Evolutionary conservation across 2,329 filamentous ascomycete species (phyloP).

Genomic region (Colletotrichum chrysophilum): DNA sequence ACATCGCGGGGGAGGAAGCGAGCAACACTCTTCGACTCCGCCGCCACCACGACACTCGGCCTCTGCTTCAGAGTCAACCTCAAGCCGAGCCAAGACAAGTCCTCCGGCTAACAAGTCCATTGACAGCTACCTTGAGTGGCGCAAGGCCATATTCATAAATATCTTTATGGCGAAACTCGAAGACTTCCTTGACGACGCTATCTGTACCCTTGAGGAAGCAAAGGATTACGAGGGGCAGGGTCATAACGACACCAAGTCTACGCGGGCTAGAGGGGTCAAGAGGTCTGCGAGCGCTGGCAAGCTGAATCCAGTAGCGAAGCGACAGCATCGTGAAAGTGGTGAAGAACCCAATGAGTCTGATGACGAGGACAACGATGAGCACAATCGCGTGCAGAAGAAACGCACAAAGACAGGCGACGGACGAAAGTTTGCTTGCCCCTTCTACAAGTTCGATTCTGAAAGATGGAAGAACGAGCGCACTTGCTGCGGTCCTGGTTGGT

Average conservation of each 20-base stretch:
- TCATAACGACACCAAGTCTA: background rate
- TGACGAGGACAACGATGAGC: background rate
- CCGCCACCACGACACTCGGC: background rate
- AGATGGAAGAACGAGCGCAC: conserved; percentile 34
- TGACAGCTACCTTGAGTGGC: background rate
- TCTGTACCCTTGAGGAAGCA: background rate
- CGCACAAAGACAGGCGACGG: background rate
- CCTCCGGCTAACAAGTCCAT: background rate
- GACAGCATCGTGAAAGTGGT: background rate
- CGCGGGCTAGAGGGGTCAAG: background rate
- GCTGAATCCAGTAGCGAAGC: background rate
- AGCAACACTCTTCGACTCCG: background rate
- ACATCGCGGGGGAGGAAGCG: background rate
- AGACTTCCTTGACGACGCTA: conserved; percentile 1
- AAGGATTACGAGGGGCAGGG: background rate
- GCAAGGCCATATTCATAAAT: background rate
- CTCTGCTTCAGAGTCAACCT: background rate
- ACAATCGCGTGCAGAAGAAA: background rate
- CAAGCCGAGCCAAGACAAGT: background rate
- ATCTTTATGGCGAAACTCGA: conserved; percentile 14
- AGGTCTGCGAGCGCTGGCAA: background rate
- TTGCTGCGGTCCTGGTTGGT: conserved; percentile 41
- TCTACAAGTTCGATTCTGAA: conserved; percentile 39
- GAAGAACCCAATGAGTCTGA: background rate
- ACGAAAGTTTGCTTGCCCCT: conserved; percentile 39